Evolutionary conservation across 176 grass and related monocot species (phyloP), one percentile per base, ranked within the genome.

Genomic region (Guadua angustifolia): DNA sequence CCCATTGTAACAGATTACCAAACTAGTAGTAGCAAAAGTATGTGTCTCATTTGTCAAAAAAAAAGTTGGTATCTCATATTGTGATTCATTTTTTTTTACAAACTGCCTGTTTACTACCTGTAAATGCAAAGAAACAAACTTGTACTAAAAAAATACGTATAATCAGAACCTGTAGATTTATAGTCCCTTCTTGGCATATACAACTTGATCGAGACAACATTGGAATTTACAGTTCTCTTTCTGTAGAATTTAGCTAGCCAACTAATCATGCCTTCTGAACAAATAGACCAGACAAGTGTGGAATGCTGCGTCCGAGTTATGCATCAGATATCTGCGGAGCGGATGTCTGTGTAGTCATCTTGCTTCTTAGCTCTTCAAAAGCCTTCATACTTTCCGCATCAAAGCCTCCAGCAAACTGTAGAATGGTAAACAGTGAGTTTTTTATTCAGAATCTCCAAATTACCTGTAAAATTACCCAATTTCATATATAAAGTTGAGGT

Each of bases 341-440:
- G 33, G 89, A 73, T 69, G 84, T 7, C 51, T 87, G 84, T 59
- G 88, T 47, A 17, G 58, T 75, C 89, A 90, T 87, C 52, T 87
- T 90, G 84, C 82, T 95, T 83, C 96, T 94, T 56, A 99, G 83
- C 72, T 95, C 91, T 81, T 99, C 96, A 16, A 95, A 99, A 18
- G 90, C 91, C 32, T 85, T 84, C 96, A 99, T 99, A 55, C 91
- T 99, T 46, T 95, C 91, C 4, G 81, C 91, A 63, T 99, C 96
- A 5, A 99, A 95, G 55, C 91, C 96, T 65, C 96, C 96, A 0
- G 93, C 96, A 89, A 98, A 99, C 93, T 99, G 79, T 22, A 73
- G 15, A 73, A 21, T 11, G 18, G 66, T 5, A 7, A 81, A 15
- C 12, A 6, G 43, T 79, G 10, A 80, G 52, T 56, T 52, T 46